phyloP scores from a whole-genome alignment of 345 rosid species.

The Gossypium bickii region DNA sequence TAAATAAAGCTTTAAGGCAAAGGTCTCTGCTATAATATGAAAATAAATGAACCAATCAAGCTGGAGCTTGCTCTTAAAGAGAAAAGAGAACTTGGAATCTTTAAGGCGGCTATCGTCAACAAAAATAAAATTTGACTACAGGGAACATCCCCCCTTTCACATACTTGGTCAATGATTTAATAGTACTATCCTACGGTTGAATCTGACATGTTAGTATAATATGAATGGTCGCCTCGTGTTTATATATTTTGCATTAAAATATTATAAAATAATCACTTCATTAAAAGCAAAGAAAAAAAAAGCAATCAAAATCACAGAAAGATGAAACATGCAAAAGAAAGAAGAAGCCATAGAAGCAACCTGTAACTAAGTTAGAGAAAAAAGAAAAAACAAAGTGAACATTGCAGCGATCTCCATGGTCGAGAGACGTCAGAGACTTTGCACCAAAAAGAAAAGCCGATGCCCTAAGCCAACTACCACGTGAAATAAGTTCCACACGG shows the following conservation, averaged over 20 bases:
- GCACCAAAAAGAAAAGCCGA: background rate
- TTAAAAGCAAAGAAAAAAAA: background rate
- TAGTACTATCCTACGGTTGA: background rate
- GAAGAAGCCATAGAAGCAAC: background rate
- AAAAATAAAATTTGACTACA: background rate
- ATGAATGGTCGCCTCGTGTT: background rate
- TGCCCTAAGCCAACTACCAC: background rate
- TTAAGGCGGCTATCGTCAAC: background rate
- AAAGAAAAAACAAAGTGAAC: background rate
- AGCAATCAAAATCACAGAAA: background rate
- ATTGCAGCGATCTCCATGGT: background rate
- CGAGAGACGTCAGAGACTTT: background rate
- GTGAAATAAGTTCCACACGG: background rate
- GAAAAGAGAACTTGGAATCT: too few relatives aligned
- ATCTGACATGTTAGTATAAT: background rate
- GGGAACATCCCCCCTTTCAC: background rate
- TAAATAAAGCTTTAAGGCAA: background rate
- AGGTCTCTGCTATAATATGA: background rate
- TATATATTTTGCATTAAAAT: background rate
- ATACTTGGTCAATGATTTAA: background rate
- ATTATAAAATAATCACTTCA: background rate
- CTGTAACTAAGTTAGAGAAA: background rate
- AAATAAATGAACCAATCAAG: background rate
- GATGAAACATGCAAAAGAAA: background rate
- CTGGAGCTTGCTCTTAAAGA: background rate